Conservation (phyloP, 306 rosid species). For the Delonix regia region DNA sequence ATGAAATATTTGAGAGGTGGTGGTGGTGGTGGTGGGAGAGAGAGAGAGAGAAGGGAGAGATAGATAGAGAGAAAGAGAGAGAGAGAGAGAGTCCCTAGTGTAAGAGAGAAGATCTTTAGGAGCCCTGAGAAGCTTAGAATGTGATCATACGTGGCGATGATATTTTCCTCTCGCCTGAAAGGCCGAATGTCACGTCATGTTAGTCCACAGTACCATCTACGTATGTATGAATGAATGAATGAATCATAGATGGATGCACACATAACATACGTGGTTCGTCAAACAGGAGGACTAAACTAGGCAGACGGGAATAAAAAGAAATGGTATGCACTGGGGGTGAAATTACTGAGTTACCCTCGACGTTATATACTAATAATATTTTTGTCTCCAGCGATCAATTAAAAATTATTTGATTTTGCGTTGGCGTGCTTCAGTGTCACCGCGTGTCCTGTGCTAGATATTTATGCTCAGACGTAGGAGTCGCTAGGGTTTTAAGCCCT, state of each 20-base stretch:
- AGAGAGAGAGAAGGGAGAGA: not conserved
- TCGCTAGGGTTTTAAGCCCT: too few relatives aligned
- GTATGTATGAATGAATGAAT: slow-evolving; percentile 10
- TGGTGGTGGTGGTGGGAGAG: slow-evolving; percentile 29
- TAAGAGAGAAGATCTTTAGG: slow-evolving; percentile 64
- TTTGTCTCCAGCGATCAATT: not conserved
- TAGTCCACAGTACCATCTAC: slow-evolving; percentile 8
- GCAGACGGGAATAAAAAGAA: not conserved
- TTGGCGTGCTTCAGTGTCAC: too few relatives aligned
- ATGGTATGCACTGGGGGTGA: not conserved
- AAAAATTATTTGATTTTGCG: slow-evolving; percentile 24
- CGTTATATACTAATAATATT: too few relatives aligned
- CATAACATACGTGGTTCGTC: not conserved
- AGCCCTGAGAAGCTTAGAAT: slow-evolving; percentile 47
- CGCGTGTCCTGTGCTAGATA: slow-evolving; percentile 35
- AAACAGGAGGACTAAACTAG: slow-evolving; percentile 6
- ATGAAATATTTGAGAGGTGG: slow-evolving; percentile 40
- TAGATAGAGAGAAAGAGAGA: slow-evolving; percentile 21
- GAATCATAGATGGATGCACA: not conserved
- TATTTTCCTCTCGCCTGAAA: slow-evolving; percentile 70
- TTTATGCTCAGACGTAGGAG: slow-evolving; percentile 7
- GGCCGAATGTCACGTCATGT: slow-evolving; percentile 43
- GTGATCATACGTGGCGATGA: slow-evolving; percentile 77
- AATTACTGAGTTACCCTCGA: slow-evolving; percentile 14
- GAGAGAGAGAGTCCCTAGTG: too few relatives aligned